Percentiles rank a stretch among this genome's conserved stretches.
Evolutionary conservation across 2,329 filamentous ascomycete species (phyloP).

Genomic region (Diaporthe vexans): DNA sequence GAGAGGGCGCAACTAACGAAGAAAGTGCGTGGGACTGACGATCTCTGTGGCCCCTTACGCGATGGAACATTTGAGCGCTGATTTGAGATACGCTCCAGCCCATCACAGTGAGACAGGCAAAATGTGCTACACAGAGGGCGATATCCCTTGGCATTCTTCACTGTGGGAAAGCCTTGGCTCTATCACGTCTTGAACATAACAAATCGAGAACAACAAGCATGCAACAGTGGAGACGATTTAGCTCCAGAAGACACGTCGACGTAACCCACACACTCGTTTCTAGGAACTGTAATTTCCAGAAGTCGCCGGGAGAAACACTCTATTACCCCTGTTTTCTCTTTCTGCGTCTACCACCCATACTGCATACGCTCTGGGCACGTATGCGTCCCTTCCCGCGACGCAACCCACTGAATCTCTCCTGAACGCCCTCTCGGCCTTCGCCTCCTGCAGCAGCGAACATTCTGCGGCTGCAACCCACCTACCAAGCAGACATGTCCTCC

Average conservation of each 20-base stretch:
- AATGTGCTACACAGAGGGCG: not conserved
- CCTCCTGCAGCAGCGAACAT: not conserved
- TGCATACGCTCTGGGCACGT: not conserved
- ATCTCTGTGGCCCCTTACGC: constrained; percentile 1
- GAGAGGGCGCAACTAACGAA: not conserved
- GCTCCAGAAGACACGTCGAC: not conserved
- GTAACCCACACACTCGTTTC: not conserved
- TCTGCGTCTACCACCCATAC: not conserved
- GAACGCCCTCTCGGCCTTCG: not conserved
- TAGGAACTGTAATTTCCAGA: not conserved
- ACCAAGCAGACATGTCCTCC: not conserved
- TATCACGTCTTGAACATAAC: not conserved
- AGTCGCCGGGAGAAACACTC: not conserved
- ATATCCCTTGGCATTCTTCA: not conserved
- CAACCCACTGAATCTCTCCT: constrained; percentile 5
- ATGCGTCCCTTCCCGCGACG: not conserved
- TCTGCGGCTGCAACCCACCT: constrained; percentile 18
- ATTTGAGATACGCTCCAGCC: constrained; percentile 23
- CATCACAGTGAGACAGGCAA: not conserved
- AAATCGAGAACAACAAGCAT: not conserved
- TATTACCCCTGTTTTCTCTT: not conserved
- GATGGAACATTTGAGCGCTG: not conserved
- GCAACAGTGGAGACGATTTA: not conserved
- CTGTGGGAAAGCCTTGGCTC: not conserved
- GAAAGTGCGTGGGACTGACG: not conserved